Base-by-base conservation (phyloP, 108 stramenopile genomes). In the Schizochytrium sp. region DNA sequence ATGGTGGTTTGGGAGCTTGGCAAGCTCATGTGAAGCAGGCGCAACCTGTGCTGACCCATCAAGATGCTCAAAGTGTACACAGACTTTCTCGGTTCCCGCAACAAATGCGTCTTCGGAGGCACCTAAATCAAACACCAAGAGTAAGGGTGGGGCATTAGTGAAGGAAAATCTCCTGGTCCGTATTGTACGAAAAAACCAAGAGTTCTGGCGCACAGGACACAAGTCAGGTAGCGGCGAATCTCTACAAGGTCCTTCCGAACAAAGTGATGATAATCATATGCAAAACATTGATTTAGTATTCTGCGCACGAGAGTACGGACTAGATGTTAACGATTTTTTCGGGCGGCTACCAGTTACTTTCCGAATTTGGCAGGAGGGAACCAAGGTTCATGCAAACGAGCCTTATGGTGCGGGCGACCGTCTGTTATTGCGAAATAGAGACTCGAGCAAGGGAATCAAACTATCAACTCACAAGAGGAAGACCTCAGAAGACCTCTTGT, bases 1-100 rank as follows among this genome's bases (percentile, higher is more conserved):
- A 8, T 83, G 76, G 76, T 83, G 76, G 76, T 83, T 83, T 40
- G 76, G 76, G 47, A 83, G 76, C 47, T 40, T 83, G 15, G 76
- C 76, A 7, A 55, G 50, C 12, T n/a, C 76, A 2, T 83, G 76
- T 28, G 50, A 49, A 28, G 53, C 47, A 5, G 76, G 76, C 50
- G 47, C 47, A 13, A 40, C 76, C 8, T 83, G 76, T 53, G 15
- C 47, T 10, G 76, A 49, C 28, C 76, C 76, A 10, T n/a, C 47
- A 2, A 5, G 1, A 1, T 83, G 76, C 47, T 5, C 47, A 10
- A 17, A 55, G 47, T 83, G 76, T 28, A 83, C 76, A 83, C 50
- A 13, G 47, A 83, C 53, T 13, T 49, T n/a, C 53, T 5, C 10
- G 12, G 53, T 38, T 15, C 47, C 28, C 45, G 28, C 76, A 13